Evolutionary conservation across 1,284 basidiomycete genomes (phyloP), one percentile per base, ranked within the genome.

Genomic region (Naganishia albida): DNA sequence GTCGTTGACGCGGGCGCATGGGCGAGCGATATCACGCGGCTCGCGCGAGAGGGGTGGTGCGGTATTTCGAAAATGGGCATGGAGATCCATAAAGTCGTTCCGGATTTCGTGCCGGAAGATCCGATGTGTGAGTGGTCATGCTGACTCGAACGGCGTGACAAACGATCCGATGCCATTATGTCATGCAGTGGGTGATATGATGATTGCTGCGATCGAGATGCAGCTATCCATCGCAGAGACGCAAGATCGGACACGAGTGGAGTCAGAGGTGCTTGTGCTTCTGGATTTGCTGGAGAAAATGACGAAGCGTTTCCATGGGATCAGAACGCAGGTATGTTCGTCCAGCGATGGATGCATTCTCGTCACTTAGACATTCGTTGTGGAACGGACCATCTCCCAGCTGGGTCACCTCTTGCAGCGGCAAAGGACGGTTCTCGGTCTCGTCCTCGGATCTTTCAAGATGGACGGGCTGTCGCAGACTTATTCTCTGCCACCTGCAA

Each of bases 71-170:
- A 59, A 28, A 43, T 30, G 25, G 56, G 25, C 26, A 43, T 12
- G 15, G 43, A 26, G 18, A 38, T 59, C 10, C 25, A 48, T 43
- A 26, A 16, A 26, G 56, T 46, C 2, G 20, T 46, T 8, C 56
- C 56, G 16, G 56, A 59, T 12, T 59, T 59, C 15, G 56, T 59
- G n/a, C 56, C 56, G 26, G 56, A 48, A 38, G 56, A 59, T 59
- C 56, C 56, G 25, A 25, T 46, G 15, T 30, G 56, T 39, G 26
- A 59, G 43, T 59, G 10, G 18, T n/a, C 46, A 12, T 38, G 13
- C 10, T 25, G 44, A 59, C n/a, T 43, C 43, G n/a, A 23, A 1
- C 13, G 16, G 23, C 4, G 15, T 13, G 30, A 1, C 12, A 44
- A 10, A 15, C 42, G 34, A 43, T 28, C 30, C 18, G 7, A 12